phyloP scores from a whole-genome alignment of 768 basidiomycete genomes.

The Boletus eberwhitei region DNA sequence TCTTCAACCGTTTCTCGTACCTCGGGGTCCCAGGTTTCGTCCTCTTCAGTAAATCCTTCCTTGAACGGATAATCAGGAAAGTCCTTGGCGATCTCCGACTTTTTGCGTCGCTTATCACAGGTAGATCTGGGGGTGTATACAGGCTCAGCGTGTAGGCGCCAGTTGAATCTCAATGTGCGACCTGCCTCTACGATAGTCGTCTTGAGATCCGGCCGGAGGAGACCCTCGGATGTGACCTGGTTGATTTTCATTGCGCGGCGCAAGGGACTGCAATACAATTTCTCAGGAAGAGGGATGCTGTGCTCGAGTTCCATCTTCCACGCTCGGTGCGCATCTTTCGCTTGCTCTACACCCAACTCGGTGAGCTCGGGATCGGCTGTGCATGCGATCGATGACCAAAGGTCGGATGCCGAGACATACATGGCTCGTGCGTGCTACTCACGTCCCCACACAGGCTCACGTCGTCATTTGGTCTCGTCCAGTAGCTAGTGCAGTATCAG shows the following conservation, averaged over 20 bases:
- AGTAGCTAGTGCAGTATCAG: constrained; percentile 42
- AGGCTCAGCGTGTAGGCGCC: not conserved
- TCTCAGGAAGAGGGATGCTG: constrained; percentile 49
- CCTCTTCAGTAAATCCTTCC: constrained; percentile 56
- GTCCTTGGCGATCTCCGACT: constrained; percentile 42
- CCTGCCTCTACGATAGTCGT: constrained; percentile 57
- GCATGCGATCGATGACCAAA: not conserved
- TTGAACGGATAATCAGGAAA: constrained; percentile 58
- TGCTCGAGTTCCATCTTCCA: constrained; percentile 48
- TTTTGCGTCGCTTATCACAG: constrained; percentile 59
- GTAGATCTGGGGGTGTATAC: constrained; percentile 56
- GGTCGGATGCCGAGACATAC: not conserved
- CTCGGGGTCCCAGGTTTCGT: constrained; percentile 55
- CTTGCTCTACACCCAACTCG: constrained; percentile 52
- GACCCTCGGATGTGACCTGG: constrained; percentile 47
- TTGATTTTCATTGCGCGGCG: constrained; percentile 59
- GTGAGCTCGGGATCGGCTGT: constrained; percentile 70
- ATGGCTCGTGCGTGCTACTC: constrained; percentile 30
- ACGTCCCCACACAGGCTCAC: constrained; percentile 76
- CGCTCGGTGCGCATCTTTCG: constrained; percentile 37
- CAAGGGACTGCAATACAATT: constrained; percentile 60
- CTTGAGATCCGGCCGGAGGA: constrained; percentile 30
- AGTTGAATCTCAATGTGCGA: not conserved
- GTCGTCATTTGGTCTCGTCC: constrained; percentile 60
- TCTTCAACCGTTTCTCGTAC: constrained; percentile 51